Evolutionary conservation across 2,329 filamentous ascomycete genomes (phyloP).

Genomic region (Xylariaceae sp.): DNA sequence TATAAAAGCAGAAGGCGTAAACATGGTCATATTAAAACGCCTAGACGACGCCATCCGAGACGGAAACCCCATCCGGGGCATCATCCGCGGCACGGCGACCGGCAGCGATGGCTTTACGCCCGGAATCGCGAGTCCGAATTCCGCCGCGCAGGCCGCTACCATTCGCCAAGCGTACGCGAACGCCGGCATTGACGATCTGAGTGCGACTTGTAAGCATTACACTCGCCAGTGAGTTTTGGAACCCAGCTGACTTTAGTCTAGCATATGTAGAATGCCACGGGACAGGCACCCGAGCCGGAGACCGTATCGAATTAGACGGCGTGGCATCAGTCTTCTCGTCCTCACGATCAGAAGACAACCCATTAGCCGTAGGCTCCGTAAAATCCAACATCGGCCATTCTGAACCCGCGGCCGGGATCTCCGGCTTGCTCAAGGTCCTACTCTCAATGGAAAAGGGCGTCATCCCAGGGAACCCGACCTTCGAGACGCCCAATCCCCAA

Average conservation of each 20-base stretch:
- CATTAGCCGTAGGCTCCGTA: neutral
- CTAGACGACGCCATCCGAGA: neutral
- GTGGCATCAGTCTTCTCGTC: neutral
- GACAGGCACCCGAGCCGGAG: neutral
- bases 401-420: too few relatives aligned
- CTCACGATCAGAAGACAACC: neutral
- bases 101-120: neutral
- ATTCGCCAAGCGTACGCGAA: neutral
- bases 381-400: too few relatives aligned
- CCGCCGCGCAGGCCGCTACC: neutral
- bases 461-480: too few relatives aligned
- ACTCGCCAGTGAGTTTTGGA: too few relatives aligned
- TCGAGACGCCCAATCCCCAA: too few relatives aligned
- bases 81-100: neutral
- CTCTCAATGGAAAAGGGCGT: too few relatives aligned
- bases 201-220: too few relatives aligned
- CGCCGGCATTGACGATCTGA: too few relatives aligned
- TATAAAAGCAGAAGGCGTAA: neutral
- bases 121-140: neutral
- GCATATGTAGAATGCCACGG: neutral
- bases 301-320: neutral
- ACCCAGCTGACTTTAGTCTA: too few relatives aligned
- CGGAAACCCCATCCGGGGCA: neutral
- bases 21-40: neutral
- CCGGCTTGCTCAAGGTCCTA: too few relatives aligned